Base-by-base conservation (phyloP, 805 yeast species). In the Saturnispora silvae region DNA sequence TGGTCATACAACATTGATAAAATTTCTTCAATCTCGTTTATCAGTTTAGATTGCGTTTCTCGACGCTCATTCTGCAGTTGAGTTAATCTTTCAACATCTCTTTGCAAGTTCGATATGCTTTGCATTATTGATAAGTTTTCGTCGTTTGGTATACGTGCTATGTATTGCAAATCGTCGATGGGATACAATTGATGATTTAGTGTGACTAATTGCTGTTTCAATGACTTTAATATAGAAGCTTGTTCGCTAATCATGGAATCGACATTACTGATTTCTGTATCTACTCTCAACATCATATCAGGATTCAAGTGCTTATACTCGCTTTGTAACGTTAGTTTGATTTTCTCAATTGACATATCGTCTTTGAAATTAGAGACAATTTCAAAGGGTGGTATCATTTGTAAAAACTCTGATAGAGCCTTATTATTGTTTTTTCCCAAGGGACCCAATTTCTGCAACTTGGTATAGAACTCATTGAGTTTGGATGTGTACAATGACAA, bases 1-100 rank as follows among this genome's bases (percentile, higher is more conserved):
- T 52, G 39, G 65, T 64, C 4, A 54, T 57, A 76, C 75, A 72
- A 17, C 71, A 51, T 3, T 52, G 53, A 20, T 52, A 50, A 41
- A 72, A 64, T 20, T 56, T 49, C 3, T 44, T 33, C 28, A 59
- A 42, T 41, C 57, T 61, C 19, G 48, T 42, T 7, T 63, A 59
- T 23, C 31, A 31, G 20, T 15, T 8, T 9, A 8, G n/a, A 13
- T 45, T 60, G 57, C 34, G 58, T 60, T 20, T 44, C 41, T 43
- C 67, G 61, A 43, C 72, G 64, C 3, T 54, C 46, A 3, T 49
- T 53, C 42, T 56, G 65, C 13, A 63, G 52, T 8, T 49, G 43
- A 11, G 51, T 45, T 6, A 72, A 45, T 4, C 28, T 26, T 3
- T 26, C 26, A 15, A 49, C 34, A 26, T 44, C 33, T 2, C 36